phyloP scores from a whole-genome alignment of 257 asterid species.

The Rehmannia glutinosa region DNA sequence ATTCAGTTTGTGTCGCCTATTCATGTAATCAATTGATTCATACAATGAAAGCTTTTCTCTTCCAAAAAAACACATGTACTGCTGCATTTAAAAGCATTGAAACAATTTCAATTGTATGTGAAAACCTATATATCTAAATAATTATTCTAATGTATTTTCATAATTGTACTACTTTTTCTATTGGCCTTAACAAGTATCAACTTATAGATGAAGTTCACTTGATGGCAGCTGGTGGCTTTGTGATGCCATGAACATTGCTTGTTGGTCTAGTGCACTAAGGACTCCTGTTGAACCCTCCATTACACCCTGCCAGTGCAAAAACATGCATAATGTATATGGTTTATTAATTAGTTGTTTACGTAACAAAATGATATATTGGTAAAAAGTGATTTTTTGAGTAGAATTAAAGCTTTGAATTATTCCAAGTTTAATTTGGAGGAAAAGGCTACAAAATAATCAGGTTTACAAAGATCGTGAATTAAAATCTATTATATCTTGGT shows the following conservation, averaged over 20 bases:
- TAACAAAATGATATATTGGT: neutral
- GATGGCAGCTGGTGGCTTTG: conserved; percentile 37
- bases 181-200: neutral
- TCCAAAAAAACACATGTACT: neutral
- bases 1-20: too few species aligned
- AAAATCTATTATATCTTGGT: too few species aligned
- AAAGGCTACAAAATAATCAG: neutral
- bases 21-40: too few species aligned
- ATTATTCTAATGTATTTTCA: neutral
- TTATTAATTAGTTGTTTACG: too few species aligned
- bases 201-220: conserved; percentile 40
- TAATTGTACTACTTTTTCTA: neutral
- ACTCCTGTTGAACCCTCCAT: conserved; percentile 25
- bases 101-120: neutral
- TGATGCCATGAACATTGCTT: conserved; percentile 27
- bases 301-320: conserved; percentile 23
- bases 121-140: neutral
- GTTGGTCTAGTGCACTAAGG: conserved; percentile 23
- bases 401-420: neutral
- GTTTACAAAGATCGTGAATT: too few species aligned
- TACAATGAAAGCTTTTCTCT: too few species aligned
- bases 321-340: neutral
- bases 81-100: neutral
- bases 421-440: too few species aligned
- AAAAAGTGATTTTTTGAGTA: neutral